Base-by-base conservation (phyloP, 345 rosid species). In the Camelina sativa region DNA sequence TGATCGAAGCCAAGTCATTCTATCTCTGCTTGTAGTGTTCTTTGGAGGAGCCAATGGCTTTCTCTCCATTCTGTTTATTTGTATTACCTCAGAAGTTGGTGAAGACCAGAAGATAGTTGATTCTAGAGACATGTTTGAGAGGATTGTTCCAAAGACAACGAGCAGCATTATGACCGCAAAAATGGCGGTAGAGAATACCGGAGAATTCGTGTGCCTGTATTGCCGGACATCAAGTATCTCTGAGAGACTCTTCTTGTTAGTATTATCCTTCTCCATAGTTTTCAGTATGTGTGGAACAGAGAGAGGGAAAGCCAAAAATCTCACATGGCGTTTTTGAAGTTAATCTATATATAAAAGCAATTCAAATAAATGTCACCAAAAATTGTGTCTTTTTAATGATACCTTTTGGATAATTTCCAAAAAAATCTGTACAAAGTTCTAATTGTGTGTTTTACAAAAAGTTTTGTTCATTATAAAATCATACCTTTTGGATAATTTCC, bases 1-100 rank as follows among this genome's bases (percentile, higher is more conserved):
- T 0, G 65, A 61, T 6, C 80, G 72, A 67, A 89, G 84, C 91
- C 91, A 81, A 13, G 71, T 73, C 1, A 83, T 82, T 59, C 89
- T 83, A 40, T 82, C 79, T 54, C 77, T 82, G 71, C 81, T 83
- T 28, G 87, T 78, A 32, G 55, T 74, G 80, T 81, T 81, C 25
- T 38, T 56, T 0, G 89, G 89, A 69, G 91, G 87, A 34, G 78
- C 65, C 63, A 84, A 52, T 66, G 88, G 67, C 25, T 52, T 63
- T 62, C 61, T 60, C 74, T 78, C 85, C 34, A 67, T 52, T 71
- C 40, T 61, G 74, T 77, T 81, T 16, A 56, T 51, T 67, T 69
- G 81, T 17, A 53, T 53, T 40, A 40, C 67, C 55, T 64, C 77
- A 15, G 74, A 69, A 51, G 56, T 34, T 15, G 43, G 69, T 47